Evolutionary conservation across 164 flowering plant genomes (phyloP), one percentile per base, ranked within the genome.

Genomic region (Taxillus chinensis): DNA sequence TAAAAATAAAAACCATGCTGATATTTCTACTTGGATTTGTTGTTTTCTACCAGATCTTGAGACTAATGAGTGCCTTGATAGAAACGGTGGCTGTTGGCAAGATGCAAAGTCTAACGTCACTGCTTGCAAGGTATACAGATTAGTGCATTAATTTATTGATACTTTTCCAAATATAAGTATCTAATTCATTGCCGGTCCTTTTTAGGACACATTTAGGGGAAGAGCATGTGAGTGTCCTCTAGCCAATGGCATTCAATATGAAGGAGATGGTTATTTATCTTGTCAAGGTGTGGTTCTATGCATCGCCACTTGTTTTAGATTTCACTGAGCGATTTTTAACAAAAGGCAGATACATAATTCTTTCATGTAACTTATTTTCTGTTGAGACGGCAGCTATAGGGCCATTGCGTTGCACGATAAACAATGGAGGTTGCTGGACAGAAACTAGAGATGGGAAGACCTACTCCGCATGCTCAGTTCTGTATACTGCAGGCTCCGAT

Each of bases 371-470:
- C 27, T 27, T 27, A 27, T 27, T 27, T 27, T 27, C 27, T 27
- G 27, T 27, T 27, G 27, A 27, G 27, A 27, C 27, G 52, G 46
- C 86, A 93, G 98, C 95, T 68, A 72, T 73, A 61, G 98, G 98
- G 61, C 88, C 90, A 50, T 84, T 79, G 58, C 81, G 98, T 59
- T 93, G 98, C 66, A 39, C 77, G 8, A 66, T 93, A 60, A 73
- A 88, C 70, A 82, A 86, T 60, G 98, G 98, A 62, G 97, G 95
- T 4, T 93, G 98, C 82, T 93, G 98, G 98, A 80, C 88, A 5
- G 92, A 85, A 52, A 70, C 73, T 39, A 77, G 57, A 67, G 57
- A 83, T 57, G 90, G 82, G 65, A 63, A 61, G 39, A 72, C 71
- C 12, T 82, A 80, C 77, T 85, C 98, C 15, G 98, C 98, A 53